These are phyloP conservation scores for Psophocarpus tetragonolobus DNA, from an alignment of 306 rosid species.

Conservation along the genomic window DNA sequence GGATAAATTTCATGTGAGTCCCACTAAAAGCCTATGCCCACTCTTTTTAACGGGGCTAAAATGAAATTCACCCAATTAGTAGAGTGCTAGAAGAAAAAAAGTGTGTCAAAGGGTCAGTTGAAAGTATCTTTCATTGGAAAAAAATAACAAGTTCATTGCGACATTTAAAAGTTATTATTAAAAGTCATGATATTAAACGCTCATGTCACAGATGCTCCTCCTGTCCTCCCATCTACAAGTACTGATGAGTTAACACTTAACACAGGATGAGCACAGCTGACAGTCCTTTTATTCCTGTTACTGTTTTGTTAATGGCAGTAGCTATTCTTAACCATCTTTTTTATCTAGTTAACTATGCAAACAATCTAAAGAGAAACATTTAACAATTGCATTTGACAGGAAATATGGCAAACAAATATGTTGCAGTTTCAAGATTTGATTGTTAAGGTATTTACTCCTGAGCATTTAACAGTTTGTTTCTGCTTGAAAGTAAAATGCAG, in stretches of 20 bases:
- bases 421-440: not conserved
- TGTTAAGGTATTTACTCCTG: not conserved
- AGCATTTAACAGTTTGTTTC: not conserved
- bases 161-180: constrained; percentile 4
- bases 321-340: not conserved
- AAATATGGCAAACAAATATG: not conserved
- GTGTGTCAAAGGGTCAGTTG: not conserved
- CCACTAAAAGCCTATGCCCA: not conserved
- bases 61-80: not conserved
- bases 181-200: not conserved
- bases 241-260: constrained; percentile 8
- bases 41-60: not conserved
- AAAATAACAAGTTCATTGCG: not conserved
- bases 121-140: not conserved
- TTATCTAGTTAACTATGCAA: not conserved
- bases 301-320: not conserved
- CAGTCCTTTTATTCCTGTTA: not conserved
- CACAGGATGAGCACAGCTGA: not conserved
- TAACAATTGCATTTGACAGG: not conserved
- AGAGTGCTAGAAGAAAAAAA: not conserved
- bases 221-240: not conserved
- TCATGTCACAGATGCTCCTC: not conserved
- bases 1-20: not conserved
- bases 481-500: not conserved
- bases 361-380: not conserved